Base-by-base conservation (phyloP, 2,329 filamentous ascomycete genomes). In the Ceratocystis cacaofunesta region DNA sequence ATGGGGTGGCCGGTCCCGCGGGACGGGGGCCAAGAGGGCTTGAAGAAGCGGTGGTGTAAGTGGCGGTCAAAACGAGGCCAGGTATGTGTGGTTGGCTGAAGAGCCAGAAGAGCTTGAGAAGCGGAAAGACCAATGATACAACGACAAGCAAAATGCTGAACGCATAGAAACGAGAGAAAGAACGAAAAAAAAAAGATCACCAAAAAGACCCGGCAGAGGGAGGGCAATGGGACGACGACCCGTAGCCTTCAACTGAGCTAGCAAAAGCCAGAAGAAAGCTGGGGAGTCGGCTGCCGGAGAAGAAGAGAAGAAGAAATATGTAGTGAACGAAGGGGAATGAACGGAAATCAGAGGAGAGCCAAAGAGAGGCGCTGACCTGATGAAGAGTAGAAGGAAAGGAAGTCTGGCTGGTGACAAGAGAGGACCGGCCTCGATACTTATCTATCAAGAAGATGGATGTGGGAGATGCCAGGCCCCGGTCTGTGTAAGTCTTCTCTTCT, bases 321-420 rank as follows among this genome's bases (percentile, higher is more conserved):
- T 41, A 43, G 46, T 43, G 62, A 43, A 36, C 22, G 28, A 61
- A 43, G 22, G 65, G 30, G 50, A 62, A 25, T 32, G 52, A 58
- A n/a, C 28, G 52, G 52, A 58, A 41, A 58, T 19, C 52, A 58
- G 52, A 58, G n/a, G 52, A 58, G 52, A 19, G 52, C 52, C 52
- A 32, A 19, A 62, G 46, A 62, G 28, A 48, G 61, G 58, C 44
- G 41, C 64, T 17, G 46, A 43, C 19, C 32, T 30, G 65, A 66
- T 62, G 61, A 60, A 52, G 52, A 63, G 41, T 19, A 63, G 1
- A 36, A 60, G 25, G 50, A 66, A 41, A 28, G n/a, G 46, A 48
- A 50, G 10, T 30, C 52, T 41, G 36, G 36, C 36, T 41, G 36
- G 5, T 3, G 25, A 3, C 25, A 12, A 58, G 52, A 58, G 52